Conservation (phyloP, 208 protist genomes). For the Leishmania guyanensis region DNA sequence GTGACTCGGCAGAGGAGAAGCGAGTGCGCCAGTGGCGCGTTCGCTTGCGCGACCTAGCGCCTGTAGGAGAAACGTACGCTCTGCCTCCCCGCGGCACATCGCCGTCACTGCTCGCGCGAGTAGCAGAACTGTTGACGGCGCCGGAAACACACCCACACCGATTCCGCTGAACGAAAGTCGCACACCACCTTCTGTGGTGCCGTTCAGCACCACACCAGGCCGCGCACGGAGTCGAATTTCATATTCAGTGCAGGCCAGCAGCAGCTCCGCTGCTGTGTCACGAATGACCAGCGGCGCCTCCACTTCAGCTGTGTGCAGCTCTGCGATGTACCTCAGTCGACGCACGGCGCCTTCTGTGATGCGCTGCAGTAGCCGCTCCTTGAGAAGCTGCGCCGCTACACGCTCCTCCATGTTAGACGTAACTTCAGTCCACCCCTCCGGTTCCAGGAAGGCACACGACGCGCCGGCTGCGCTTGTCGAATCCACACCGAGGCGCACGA, state of each 20-base stretch:
- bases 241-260: slow-evolving; percentile 22
- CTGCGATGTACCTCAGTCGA: slow-evolving; percentile 18
- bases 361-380: slow-evolving; percentile 28
- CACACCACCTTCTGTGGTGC: not conserved
- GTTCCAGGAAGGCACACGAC: slow-evolving; percentile 8
- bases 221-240: not conserved
- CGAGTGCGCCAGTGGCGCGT: not conserved
- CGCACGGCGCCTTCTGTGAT: slow-evolving; percentile 4
- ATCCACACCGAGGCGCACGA: slow-evolving; percentile 23
- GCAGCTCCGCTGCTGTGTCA: slow-evolving; percentile 22
- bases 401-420: slow-evolving; percentile 1
- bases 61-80: not conserved
- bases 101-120: not conserved
- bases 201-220: not conserved
- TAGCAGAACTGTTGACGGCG: slow-evolving; percentile 8
- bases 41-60: not conserved
- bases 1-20: not conserved
- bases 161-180: slow-evolving; percentile 32
- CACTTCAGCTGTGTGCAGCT: slow-evolving; percentile 4
- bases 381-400: slow-evolving; percentile 7
- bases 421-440: slow-evolving; percentile 4
- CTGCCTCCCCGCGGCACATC: not conserved
- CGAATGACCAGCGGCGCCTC: slow-evolving; percentile 8
- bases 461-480: not conserved
- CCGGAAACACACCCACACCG: slow-evolving; percentile 23